Evolutionary conservation across 2,329 filamentous ascomycete genomes (phyloP), one percentile per base, ranked within the genome.

Genomic region (Aspergillus flavus): DNA sequence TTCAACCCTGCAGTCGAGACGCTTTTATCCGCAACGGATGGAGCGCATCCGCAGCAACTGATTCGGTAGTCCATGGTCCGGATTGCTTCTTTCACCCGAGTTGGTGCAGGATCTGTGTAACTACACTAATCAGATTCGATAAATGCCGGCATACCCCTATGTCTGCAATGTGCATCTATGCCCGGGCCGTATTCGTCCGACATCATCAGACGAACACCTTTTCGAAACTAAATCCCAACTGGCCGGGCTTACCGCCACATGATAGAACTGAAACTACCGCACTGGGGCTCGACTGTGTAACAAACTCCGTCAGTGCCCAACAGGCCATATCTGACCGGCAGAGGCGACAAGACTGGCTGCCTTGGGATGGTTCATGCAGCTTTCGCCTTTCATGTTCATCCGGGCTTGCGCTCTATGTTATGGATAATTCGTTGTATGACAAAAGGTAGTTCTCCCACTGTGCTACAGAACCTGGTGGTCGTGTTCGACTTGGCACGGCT

Each of bases 131-230:
- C 32, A 39, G n/a, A 55, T 55, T 55, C 14, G 34, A 55, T 36
- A 55, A 55, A 41, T 23, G 34, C 52, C 52, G 52, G 32, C 52
- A 55, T 55, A 55, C 52, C 52, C 52, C 52, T 55, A 55, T 55
- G 36, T 55, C 52, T 55, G 32, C 52, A 26, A 19, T 39, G 32
- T 55, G 52, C 52, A 12, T 14, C n/a, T 55, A 55, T 12, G 14
- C 32, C 52, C 21, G 52, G 52, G n/a, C 52, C 52, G 21, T 55
- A 55, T 55, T 55, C 52, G 52, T 55, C 52, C 52, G 11, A 55
- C 52, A 55, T 28, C 6, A 55, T 55, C 52, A 55, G 52, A 55
- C 52, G 52, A 55, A 55, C 52, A 39, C 52, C 52, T 55, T 30
- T 55, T 39, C 14, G 11, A 34, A 39, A 28, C 32, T 21, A 41